Base-by-base conservation (phyloP, 768 basidiomycete species). In the Xerocomellus intermedius region DNA sequence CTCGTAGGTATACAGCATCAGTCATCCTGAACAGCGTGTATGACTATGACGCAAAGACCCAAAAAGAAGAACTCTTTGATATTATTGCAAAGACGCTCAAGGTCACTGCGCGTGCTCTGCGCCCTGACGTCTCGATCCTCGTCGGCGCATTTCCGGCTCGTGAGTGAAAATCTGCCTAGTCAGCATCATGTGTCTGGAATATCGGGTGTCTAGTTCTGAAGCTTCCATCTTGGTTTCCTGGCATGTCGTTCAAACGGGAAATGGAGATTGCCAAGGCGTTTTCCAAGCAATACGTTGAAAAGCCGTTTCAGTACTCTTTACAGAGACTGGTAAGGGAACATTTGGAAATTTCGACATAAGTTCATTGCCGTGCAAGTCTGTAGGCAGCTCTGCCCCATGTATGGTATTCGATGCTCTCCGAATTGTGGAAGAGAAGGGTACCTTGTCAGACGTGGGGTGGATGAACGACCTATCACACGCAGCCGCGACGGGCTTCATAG, bases 141-240 rank as follows among this genome's bases (percentile, higher is more conserved):
- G 30, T 65, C 14, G 55, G 54, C 16, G 53, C 54, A 19, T 64
- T 66, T 42, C 62, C 62, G 3, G 41, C 47, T 28, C 6, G 65
- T 61, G 42, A 64, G 61, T 57, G 6, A 45, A 35, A 28, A 19
- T 17, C 1, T 13, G 8, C 14, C 19, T 22, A 26, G 3, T 33
- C 4, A 12, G 16, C 6, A 17, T 30, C 13, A 8, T 13, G 22
- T n/a, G 7, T 42, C 24, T 36, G 4, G 22, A 54, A 8, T 37
- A 10, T 48, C 12, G 28, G 32, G 8, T 10, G 9, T 36, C 28
- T 36, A 64, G 65, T 67, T 22, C 35, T 67, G 28, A 50, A 53
- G 26, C 54, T 65, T 42, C 62, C 65, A 9, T 64, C 61, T 13
- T 65, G 64, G 64, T 35, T 65, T 30, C 64, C 61, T 57, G 58